Base-by-base conservation (phyloP, 139 green algal genomes). In the Eudorina sp. region DNA sequence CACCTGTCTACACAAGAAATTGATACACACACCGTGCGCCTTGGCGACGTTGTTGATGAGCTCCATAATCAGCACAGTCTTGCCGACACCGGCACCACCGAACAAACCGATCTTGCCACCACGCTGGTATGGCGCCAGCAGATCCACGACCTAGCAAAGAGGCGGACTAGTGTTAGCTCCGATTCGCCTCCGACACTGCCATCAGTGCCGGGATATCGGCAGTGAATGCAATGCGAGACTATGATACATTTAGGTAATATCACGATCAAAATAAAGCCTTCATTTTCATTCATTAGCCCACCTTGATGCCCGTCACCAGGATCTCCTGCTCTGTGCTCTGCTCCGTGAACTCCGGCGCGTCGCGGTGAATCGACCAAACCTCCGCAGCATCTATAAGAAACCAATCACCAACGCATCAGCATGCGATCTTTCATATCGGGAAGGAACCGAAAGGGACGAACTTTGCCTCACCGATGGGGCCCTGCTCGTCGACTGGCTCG, bases 41-140 rank as follows among this genome's bases (percentile, higher is more conserved):
- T 99, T 99, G 85, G 98, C 98, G 60, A 99, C 95, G 93, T 99
- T 99, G 95, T 99, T 99, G 93, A 99, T 99, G 40, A 99, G 98
- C 95, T 99, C 98, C 98, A 99, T 99, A 85, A 99, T 99, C 21
- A 99, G 96, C 94, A 99, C 98, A 1, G 98, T 99, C 96, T 99
- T 99, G 86, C 98, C 98, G 14, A 99, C 98, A 89, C 98, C 98
- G 36, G 98, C 98, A 86, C 98, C 98, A 29, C 98, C 98, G 84
- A 99, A 99, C 45, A 99, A 95, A 34, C 98, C 98, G 92, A 99
- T 99, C 95, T 99, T 99, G 73, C 98, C 98, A 92, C 98, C 98
- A 83, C 96, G 94, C 93, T 99, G 97, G 94, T 99, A 99, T 40
- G 98, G 98, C 13, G 98, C 98, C 82, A 99, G 94, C 89, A 99